phyloP scores from a whole-genome alignment of 768 basidiomycete species.

The Suillus cothurnatus region DNA sequence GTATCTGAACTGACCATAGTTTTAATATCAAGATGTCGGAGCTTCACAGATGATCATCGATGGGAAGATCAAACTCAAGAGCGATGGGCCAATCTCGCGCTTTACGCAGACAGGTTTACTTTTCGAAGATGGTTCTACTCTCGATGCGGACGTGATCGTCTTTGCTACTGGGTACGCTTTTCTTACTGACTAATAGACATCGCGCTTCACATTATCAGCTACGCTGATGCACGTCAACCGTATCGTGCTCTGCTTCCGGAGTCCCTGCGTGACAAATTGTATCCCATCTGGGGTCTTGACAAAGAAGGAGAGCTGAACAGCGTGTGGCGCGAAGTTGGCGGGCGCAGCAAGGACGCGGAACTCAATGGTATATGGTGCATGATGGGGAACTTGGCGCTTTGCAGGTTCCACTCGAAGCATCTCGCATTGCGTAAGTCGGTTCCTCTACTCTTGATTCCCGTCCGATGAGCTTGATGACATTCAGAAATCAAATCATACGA shows the following conservation, averaged over 20 bases:
- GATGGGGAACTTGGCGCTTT: constrained; percentile 63
- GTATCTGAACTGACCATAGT: background rate
- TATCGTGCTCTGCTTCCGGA: constrained; percentile 24
- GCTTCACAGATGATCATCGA: constrained; percentile 45
- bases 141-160: constrained; percentile 51
- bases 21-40: constrained; percentile 35
- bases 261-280: constrained; percentile 17
- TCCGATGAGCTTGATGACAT: background rate
- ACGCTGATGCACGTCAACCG: constrained; percentile 5
- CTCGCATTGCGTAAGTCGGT: constrained; percentile 59
- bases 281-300: constrained; percentile 32
- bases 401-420: constrained; percentile 69
- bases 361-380: constrained; percentile 51
- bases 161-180: constrained; percentile 49
- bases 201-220: constrained; percentile 17
- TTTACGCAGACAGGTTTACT: constrained; percentile 42
- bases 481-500: constrained; percentile 73
- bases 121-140: constrained; percentile 43
- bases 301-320: constrained; percentile 32
- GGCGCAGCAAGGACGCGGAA: constrained; percentile 24
- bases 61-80: constrained; percentile 50
- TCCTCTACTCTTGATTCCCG: background rate
- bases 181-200: background rate
- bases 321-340: constrained; percentile 50
- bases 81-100: constrained; percentile 41